These are phyloP conservation scores for Sclerotinia glacialis DNA, from an alignment of 2,329 filamentous ascomycete genomes.

Conservation along the genomic window DNA sequence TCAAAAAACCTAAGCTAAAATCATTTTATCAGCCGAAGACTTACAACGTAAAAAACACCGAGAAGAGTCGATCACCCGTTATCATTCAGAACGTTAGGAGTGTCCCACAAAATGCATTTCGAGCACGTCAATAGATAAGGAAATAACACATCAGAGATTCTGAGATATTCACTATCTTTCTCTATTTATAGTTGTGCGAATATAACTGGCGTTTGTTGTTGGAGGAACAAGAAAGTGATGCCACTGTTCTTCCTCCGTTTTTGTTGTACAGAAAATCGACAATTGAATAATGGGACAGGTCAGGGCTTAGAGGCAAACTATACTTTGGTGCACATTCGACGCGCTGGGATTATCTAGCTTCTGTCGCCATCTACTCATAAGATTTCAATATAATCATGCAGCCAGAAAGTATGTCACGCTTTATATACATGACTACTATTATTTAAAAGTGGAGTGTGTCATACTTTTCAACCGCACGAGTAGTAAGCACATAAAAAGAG, in stretches of 20 bases:
- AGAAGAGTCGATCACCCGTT: conserved; percentile 6
- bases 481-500: too few species aligned
- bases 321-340: too few species aligned
- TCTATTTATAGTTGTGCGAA: too few species aligned
- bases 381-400: too few species aligned
- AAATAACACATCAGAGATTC: not conserved
- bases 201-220: too few species aligned
- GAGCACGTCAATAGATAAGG: not conserved
- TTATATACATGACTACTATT: too few species aligned
- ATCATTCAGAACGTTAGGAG: not conserved
- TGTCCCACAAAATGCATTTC: not conserved
- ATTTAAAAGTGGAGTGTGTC: too few species aligned
- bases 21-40: not conserved
- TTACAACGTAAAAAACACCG: not conserved
- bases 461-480: too few species aligned
- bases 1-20: not conserved
- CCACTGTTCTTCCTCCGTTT: not conserved
- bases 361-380: not conserved
- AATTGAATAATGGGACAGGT: too few species aligned
- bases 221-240: not conserved
- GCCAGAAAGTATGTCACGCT: too few species aligned
- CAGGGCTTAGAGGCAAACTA: too few species aligned
- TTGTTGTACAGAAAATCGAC: not conserved
- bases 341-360: not conserved
- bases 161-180: too few species aligned